A percentile compares a stretch with the other conserved stretches of the same genome.
Conservation (phyloP, 2,329 filamentous ascomycete genomes). For the Venturia carpophila region DNA sequence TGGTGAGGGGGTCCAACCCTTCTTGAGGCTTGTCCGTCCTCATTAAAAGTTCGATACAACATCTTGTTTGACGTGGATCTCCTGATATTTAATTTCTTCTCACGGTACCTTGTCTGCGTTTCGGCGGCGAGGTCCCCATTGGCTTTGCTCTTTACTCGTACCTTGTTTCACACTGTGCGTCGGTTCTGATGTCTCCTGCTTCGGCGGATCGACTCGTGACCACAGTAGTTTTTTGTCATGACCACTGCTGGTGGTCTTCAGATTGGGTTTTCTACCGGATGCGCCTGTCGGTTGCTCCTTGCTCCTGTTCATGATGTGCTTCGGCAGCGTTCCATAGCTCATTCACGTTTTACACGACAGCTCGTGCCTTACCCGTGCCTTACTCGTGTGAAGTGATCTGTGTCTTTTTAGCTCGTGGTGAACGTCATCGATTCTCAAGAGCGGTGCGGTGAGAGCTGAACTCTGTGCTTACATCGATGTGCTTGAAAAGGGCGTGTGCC, state of each 20-base stretch:
- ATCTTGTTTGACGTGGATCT: constrained; percentile 5
- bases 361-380: background rate
- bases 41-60: constrained; percentile 2
- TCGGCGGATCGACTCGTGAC: constrained; percentile 45
- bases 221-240: constrained; percentile 20
- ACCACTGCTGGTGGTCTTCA: background rate
- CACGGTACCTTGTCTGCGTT: constrained; percentile 16
- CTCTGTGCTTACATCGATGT: too few relatives aligned
- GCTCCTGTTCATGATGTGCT: background rate
- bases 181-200: constrained; percentile 46
- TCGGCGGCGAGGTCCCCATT: constrained; percentile 15
- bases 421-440: too few relatives aligned
- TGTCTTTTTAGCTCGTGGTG: background rate
- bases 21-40: constrained; percentile 22
- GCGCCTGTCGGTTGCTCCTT: background rate
- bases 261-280: background rate
- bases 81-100: background rate
- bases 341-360: background rate
- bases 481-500: too few relatives aligned
- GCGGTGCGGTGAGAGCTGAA: too few relatives aligned
- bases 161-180: constrained; percentile 24
- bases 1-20: constrained; percentile 33
- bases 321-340: background rate
- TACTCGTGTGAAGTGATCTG: background rate
- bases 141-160: constrained; percentile 18